These are phyloP conservation scores for Talaromyces funiculosus DNA, from an alignment of 2,329 filamentous ascomycete genomes.

Conservation along the genomic window DNA sequence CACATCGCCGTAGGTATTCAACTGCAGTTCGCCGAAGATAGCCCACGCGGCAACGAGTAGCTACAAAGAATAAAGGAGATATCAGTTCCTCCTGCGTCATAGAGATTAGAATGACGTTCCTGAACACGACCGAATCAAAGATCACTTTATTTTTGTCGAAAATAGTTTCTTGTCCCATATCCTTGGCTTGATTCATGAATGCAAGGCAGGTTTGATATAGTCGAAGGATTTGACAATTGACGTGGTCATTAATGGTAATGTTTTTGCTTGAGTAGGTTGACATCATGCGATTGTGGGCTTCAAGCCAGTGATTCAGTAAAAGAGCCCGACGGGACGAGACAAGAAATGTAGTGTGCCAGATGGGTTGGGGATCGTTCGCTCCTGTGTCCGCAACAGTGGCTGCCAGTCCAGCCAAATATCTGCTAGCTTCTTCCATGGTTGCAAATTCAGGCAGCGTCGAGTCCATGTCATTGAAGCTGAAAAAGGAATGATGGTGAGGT, in stretches of 20 bases:
- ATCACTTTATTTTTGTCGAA: slow-evolving; percentile 6
- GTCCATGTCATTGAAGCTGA: not conserved
- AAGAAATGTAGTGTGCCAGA: slow-evolving; percentile 5
- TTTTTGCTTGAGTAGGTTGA: not conserved
- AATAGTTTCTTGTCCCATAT: slow-evolving; percentile 6
- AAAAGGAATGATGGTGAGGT: not conserved
- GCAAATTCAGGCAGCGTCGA: slow-evolving; percentile 1
- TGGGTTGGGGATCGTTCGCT: not conserved
- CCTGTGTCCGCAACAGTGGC: not conserved
- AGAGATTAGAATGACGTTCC: not conserved
- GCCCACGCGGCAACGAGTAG: slow-evolving; percentile 7
- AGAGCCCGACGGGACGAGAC: not conserved
- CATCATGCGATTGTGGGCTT: slow-evolving; percentile 7
- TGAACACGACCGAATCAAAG: slow-evolving; percentile 6
- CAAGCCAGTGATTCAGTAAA: slow-evolving; percentile 7
- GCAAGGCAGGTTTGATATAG: slow-evolving; percentile 3
- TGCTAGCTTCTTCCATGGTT: not conserved
- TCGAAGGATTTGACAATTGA: slow-evolving; percentile 9
- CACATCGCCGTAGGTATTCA: slow-evolving; percentile 1
- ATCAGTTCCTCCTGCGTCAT: slow-evolving; percentile 2
- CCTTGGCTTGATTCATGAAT: slow-evolving; percentile 5
- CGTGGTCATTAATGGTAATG: not conserved
- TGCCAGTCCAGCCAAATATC: not conserved
- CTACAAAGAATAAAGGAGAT: slow-evolving; percentile 9
- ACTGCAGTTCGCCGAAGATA: slow-evolving; percentile 3